Conservation (phyloP, 352 stramenopile species). For the Phytopythium chamaehyphon region DNA sequence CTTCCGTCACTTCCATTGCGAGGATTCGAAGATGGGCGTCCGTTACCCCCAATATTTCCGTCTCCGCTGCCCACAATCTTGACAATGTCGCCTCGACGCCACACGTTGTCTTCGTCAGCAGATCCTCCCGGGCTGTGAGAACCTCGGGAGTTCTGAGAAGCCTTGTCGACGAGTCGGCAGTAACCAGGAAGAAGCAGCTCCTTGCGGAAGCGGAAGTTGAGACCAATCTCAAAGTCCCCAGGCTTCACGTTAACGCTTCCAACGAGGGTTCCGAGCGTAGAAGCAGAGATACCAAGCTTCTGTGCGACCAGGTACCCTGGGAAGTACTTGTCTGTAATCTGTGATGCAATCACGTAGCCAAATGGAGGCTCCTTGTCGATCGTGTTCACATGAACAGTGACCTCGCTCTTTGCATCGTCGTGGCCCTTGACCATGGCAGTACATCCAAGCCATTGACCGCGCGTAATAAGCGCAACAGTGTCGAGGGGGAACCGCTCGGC, state of each 20-base stretch:
- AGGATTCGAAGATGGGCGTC: not conserved
- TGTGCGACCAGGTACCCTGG: slow-evolving; percentile 77
- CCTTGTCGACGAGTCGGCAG: slow-evolving; percentile 64
- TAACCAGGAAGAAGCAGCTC: slow-evolving; percentile 91
- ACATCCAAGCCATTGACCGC: slow-evolving; percentile 89
- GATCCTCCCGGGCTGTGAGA: slow-evolving; percentile 2
- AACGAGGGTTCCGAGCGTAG: slow-evolving; percentile 92
- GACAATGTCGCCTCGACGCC: slow-evolving; percentile 89
- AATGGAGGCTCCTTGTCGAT: slow-evolving; percentile 95
- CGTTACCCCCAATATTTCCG: slow-evolving; percentile 10
- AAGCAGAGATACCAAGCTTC: slow-evolving; percentile 89
- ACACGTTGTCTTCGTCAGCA: slow-evolving; percentile 55
- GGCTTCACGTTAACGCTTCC: slow-evolving; percentile 94
- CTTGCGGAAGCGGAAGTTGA: slow-evolving; percentile 81
- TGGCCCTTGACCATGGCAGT: slow-evolving; percentile 70
- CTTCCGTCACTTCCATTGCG: slow-evolving; percentile 15
- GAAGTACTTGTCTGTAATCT: slow-evolving; percentile 89
- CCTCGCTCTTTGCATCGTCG: slow-evolving; percentile 62
- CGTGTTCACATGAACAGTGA: slow-evolving; percentile 90
- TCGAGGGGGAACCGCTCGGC: slow-evolving; percentile 89
- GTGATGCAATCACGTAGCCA: slow-evolving; percentile 91
- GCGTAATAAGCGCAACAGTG: slow-evolving; percentile 86
- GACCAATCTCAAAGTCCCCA: slow-evolving; percentile 86
- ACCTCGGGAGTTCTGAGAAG: slow-evolving; percentile 3
- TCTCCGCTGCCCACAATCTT: slow-evolving; percentile 88